Percentiles rank a stretch among this genome's conserved stretches.
Evolutionary conservation across 495 filamentous ascomycete species (phyloP).

Genomic region (Xylaria scruposa): DNA sequence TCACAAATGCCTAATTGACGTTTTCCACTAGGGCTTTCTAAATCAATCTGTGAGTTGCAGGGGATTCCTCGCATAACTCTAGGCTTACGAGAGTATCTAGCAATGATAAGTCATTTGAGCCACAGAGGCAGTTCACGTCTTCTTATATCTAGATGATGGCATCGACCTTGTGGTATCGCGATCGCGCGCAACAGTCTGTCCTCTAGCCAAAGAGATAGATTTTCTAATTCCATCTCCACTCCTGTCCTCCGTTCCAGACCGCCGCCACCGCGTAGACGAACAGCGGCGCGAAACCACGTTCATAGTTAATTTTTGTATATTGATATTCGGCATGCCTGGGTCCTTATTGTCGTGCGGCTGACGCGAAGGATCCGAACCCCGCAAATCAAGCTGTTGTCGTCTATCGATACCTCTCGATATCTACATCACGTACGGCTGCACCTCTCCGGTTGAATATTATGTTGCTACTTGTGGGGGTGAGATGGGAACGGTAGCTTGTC

Average conservation of each 20-base stretch:
- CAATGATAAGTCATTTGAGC: constrained; percentile 9
- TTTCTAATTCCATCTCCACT: background rate
- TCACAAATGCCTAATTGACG: background rate
- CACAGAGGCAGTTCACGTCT: background rate
- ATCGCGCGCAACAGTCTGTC: background rate
- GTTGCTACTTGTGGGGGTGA: background rate
- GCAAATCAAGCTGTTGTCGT: background rate
- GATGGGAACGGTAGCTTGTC: background rate
- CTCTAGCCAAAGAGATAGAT: background rate
- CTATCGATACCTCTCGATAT: background rate
- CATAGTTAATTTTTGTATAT: background rate
- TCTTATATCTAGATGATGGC: background rate
- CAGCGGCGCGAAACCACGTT: background rate
- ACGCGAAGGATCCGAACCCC: background rate
- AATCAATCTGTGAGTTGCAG: background rate
- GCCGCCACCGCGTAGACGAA: background rate
- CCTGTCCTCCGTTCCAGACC: background rate
- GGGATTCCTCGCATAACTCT: background rate
- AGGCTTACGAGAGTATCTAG: background rate
- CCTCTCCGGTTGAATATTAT: background rate
- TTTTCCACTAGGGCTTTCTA: background rate
- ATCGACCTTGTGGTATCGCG: background rate
- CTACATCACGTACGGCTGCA: background rate
- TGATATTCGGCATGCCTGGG: background rate
- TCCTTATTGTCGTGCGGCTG: background rate